phyloP scores from a whole-genome alignment of 441 rosid species.

The Hura crepitans region DNA sequence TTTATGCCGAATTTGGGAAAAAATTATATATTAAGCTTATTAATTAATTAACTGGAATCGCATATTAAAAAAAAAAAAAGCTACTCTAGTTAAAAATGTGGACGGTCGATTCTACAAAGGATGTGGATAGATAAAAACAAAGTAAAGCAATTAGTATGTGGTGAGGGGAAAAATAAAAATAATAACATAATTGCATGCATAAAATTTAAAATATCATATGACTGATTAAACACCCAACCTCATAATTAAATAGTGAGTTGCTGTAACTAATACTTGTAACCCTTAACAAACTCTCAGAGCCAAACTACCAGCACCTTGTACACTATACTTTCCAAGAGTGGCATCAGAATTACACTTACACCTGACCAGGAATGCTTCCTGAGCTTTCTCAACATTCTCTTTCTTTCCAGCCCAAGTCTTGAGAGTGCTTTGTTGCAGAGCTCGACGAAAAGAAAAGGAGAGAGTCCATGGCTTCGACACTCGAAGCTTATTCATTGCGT shows the following conservation, averaged over 20 bases:
- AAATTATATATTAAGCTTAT: too few relatives aligned
- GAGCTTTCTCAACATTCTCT: conserved; percentile 66
- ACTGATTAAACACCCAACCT: too few relatives aligned
- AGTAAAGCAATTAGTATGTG: too few relatives aligned
- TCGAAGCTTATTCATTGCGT: conserved; percentile 80
- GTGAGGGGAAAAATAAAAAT: too few relatives aligned
- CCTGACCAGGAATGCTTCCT: conserved; percentile 56
- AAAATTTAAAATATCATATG: too few relatives aligned
- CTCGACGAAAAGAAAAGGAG: conserved; percentile 92
- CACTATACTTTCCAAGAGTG: conserved; percentile 64
- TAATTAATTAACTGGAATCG: too few relatives aligned
- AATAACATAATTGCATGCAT: too few relatives aligned
- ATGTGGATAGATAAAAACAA: too few relatives aligned
- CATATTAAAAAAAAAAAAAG: too few relatives aligned
- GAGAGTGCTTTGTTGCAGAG: conserved; percentile 88
- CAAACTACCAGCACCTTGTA: conserved; percentile 45
- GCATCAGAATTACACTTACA: conserved; percentile 88
- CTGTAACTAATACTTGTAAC: conserved; percentile 63
- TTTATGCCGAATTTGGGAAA: too few relatives aligned
- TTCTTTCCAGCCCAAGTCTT: conserved; percentile 86
- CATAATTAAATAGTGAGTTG: background rate
- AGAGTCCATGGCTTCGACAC: conserved; percentile 84
- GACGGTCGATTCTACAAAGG: too few relatives aligned
- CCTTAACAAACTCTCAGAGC: conserved; percentile 84
- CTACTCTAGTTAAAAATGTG: too few relatives aligned